Percentiles rank a stretch among this genome's conserved stretches.
These are phyloP conservation scores for Hortaea werneckii DNA, from an alignment of 2,329 filamentous ascomycete species.

Conservation along the genomic window DNA sequence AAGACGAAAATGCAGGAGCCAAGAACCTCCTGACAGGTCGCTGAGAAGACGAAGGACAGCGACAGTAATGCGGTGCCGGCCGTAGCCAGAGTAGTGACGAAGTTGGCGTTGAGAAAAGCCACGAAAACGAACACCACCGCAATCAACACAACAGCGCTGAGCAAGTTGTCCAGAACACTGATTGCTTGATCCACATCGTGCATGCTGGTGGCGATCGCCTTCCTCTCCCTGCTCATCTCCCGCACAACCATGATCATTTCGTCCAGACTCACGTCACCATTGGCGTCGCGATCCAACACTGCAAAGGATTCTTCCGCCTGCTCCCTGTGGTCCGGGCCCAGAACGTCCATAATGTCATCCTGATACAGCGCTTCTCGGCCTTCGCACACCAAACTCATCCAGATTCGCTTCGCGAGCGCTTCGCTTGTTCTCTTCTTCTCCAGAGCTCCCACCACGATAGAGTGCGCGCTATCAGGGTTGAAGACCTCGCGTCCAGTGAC, in stretches of 20 bases:
- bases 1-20: slow-evolving; percentile 98
- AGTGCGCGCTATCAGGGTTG: slow-evolving; percentile 83
- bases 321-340: slow-evolving; percentile 60
- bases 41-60: slow-evolving; percentile 91
- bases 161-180: slow-evolving; percentile 75
- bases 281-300: slow-evolving; percentile 73
- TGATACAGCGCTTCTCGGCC: slow-evolving; percentile 67
- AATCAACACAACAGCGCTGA: slow-evolving; percentile 71
- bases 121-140: slow-evolving; percentile 56
- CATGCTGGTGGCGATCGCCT: slow-evolving; percentile 86
- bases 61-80: slow-evolving; percentile 87
- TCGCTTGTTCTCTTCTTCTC: slow-evolving; percentile 78
- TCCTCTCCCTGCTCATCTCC: slow-evolving; percentile 75
- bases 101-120: slow-evolving; percentile 78
- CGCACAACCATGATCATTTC: slow-evolving; percentile 87
- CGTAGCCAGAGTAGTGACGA: slow-evolving; percentile 75
- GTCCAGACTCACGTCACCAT: slow-evolving; percentile 88
- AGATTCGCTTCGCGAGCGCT: slow-evolving; percentile 85
- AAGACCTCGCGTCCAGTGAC: slow-evolving; percentile 94
- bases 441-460: slow-evolving; percentile 77
- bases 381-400: slow-evolving; percentile 97
- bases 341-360: slow-evolving; percentile 80
- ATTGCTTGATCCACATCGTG: slow-evolving; percentile 95
- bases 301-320: slow-evolving; percentile 82
- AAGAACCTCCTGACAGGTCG: slow-evolving; percentile 88